Conservation (phyloP, 768 basidiomycete genomes). For the Amanita pallidorosea region DNA sequence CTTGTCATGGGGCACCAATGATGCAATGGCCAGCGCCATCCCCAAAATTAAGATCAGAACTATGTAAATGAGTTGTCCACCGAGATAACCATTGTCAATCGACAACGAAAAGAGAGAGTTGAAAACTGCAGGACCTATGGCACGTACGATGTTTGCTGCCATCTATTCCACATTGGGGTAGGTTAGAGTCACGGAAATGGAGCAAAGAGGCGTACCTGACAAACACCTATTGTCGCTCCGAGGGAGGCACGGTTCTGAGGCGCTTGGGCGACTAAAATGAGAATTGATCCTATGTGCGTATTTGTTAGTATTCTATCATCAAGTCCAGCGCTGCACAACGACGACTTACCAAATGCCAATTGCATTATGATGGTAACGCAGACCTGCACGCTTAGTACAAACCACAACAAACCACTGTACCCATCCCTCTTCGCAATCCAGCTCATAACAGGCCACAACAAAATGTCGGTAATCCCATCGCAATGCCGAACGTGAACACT, state of each 20-base stretch:
- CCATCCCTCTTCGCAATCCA: neutral
- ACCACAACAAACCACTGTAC: neutral
- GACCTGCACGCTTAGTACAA: neutral
- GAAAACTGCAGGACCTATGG: slow-evolving; percentile 45
- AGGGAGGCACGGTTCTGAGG: neutral
- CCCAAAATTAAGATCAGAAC: neutral
- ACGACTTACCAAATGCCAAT: neutral
- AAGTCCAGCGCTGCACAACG: neutral
- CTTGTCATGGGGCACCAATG: too few species aligned
- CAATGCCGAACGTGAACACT: slow-evolving; percentile 35
- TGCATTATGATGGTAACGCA: neutral
- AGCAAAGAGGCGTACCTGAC: neutral
- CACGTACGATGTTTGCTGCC: slow-evolving; percentile 27
- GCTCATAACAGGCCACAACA: slow-evolving; percentile 31
- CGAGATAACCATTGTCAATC: slow-evolving; percentile 37
- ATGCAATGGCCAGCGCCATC: neutral
- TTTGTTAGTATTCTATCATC: neutral
- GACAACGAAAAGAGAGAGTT: slow-evolving; percentile 64
- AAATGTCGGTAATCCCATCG: slow-evolving; percentile 29
- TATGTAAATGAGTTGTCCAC: slow-evolving; percentile 40
- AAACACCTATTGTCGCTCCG: neutral
- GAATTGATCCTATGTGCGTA: neutral
- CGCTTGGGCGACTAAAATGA: neutral
- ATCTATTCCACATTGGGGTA: slow-evolving; percentile 10
- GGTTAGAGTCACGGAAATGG: neutral